A percentile compares a stretch with the other conserved stretches of the same genome.
Conservation (phyloP, 441 rosid species). For the Pelargonium cotyledonis region DNA sequence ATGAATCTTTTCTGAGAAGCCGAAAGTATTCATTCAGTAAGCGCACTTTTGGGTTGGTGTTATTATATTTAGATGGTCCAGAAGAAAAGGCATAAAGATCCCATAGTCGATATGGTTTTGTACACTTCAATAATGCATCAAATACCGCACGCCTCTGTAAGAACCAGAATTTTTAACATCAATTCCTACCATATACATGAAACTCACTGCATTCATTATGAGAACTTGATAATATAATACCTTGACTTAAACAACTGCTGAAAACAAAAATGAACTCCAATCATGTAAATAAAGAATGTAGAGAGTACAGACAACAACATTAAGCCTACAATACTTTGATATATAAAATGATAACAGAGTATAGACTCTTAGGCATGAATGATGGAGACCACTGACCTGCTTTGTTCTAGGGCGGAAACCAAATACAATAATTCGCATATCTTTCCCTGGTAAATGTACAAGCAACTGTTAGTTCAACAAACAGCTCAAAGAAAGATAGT, state of each 20-base stretch:
- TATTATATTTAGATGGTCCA: conserved; percentile 64
- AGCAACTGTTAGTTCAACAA: conserved; percentile 12
- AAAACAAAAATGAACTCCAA: background rate
- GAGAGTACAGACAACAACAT: background rate
- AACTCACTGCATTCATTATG: background rate
- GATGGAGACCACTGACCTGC: conserved; percentile 45
- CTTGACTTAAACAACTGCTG: background rate
- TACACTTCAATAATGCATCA: conserved; percentile 57
- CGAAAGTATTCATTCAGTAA: conserved; percentile 92
- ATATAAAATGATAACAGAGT: conserved; percentile 6
- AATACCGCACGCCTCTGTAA: conserved; percentile 70
- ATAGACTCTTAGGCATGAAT: conserved; percentile 5
- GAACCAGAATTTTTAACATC: conserved; percentile 13
- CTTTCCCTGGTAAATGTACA: conserved; percentile 65
- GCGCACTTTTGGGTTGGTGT: conserved; percentile 71
- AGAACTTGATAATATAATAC: background rate
- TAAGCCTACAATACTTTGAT: background rate
- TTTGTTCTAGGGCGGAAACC: conserved; percentile 86
- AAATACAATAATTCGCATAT: conserved; percentile 90
- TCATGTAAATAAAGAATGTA: background rate
- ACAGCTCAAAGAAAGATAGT: background rate
- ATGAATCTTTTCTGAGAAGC: conserved; percentile 62
- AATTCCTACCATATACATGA: conserved; percentile 12
- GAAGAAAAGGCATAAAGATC: conserved; percentile 84
- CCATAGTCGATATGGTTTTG: conserved; percentile 64